These are phyloP conservation scores for Termitomyces sp. DNA, from an alignment of 1,284 basidiomycete species.

Conservation along the genomic window DNA sequence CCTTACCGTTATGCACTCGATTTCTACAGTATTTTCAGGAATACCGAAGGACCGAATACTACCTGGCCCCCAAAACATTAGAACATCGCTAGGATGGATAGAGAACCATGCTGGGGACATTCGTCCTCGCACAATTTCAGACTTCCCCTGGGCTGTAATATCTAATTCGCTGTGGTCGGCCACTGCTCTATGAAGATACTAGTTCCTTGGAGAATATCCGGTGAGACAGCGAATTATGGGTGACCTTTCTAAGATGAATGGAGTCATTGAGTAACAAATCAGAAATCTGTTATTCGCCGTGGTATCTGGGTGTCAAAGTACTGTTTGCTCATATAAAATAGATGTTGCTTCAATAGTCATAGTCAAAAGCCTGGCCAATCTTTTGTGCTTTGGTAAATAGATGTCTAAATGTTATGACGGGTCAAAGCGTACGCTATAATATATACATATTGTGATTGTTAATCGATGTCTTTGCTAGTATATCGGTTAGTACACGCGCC, in stretches of 20 bases:
- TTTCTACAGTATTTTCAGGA: conserved; percentile 21
- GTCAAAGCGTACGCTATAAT: no score
- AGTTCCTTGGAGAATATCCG: not conserved
- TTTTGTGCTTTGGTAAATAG: not conserved
- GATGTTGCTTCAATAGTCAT: conserved; percentile 4
- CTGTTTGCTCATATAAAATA: conserved; percentile 6
- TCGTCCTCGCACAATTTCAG: not conserved
- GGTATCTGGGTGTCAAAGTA: conserved; percentile 10
- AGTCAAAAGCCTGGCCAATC: not conserved
- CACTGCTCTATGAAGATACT: not conserved
- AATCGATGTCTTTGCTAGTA: conserved; percentile 1
- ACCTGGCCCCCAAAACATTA: not conserved
- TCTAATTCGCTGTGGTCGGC: no score
- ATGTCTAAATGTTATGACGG: not conserved
- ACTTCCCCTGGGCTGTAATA: not conserved
- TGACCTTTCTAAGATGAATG: not conserved
- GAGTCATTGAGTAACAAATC: no score
- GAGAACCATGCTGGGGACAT: not conserved
- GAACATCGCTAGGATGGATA: not conserved
- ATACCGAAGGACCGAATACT: not conserved
- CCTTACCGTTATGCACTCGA: no score
- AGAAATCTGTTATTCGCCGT: no score
- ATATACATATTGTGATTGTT: no score
- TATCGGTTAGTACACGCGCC: not conserved
- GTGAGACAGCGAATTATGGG: not conserved